Evolutionary conservation across 2,329 filamentous ascomycete genomes (phyloP).

Genomic region (Anthostomella pinea): DNA sequence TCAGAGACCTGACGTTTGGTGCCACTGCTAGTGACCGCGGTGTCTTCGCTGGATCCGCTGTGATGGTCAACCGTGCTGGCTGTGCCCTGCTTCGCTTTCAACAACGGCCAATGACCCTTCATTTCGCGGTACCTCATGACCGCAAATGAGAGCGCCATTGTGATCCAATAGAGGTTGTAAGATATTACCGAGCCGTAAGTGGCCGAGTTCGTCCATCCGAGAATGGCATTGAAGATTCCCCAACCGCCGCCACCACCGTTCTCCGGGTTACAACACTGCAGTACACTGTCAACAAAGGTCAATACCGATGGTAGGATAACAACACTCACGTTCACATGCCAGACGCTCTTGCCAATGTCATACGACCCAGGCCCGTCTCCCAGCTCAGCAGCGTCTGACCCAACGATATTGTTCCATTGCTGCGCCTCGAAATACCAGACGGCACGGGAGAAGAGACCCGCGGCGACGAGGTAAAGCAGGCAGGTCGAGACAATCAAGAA

Average conservation of each 20-base stretch:
- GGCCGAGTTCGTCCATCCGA: slow-evolving; percentile 86
- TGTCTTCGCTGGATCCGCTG: slow-evolving; percentile 1
- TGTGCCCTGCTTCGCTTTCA: slow-evolving; percentile 20
- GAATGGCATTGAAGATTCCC: slow-evolving; percentile 82
- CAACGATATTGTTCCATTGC: slow-evolving; percentile 63
- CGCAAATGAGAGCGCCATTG: slow-evolving; percentile 63
- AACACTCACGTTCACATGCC: slow-evolving; percentile 72
- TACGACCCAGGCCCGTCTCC: slow-evolving; percentile 69
- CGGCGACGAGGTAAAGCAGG: slow-evolving; percentile 79
- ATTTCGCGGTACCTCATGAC: slow-evolving; percentile 65
- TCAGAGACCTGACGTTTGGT: neutral
- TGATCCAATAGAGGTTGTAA: slow-evolving; percentile 86
- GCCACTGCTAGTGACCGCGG: neutral
- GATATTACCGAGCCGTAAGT: slow-evolving; percentile 84
- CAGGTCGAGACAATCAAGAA: slow-evolving; percentile 83
- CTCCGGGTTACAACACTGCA: slow-evolving; percentile 73
- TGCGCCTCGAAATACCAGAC: slow-evolving; percentile 74
- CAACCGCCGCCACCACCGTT: slow-evolving; percentile 73
- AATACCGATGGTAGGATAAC: no score
- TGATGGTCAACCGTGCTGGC: slow-evolving; percentile 1
- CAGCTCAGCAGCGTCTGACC: slow-evolving; percentile 52
- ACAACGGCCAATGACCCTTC: slow-evolving; percentile 48
- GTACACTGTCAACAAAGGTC: neutral
- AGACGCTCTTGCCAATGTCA: slow-evolving; percentile 73
- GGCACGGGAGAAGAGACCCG: slow-evolving; percentile 74